Evolutionary conservation across 1,284 basidiomycete genomes (phyloP), one percentile per base, ranked within the genome.

Genomic region (Trametes polyzona): DNA sequence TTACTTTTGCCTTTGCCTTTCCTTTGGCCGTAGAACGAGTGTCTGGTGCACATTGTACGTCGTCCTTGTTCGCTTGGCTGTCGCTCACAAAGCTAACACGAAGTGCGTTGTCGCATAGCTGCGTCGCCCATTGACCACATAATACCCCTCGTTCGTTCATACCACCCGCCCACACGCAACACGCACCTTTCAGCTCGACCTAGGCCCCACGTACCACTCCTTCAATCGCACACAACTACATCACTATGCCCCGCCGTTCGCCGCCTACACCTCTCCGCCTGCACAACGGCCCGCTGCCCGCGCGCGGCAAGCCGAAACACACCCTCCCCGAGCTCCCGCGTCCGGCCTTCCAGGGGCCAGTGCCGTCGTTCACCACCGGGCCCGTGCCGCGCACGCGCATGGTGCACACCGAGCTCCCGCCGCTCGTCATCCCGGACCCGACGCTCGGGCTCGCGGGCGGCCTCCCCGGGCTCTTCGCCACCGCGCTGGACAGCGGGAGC

Each of bases 321-420:
- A 71, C 68, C 33, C 66, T 73, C 37, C 71, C 71, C 17, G 71
- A 69, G 9, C 47, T 71, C 42, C 71, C 71, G 7, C 68, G 67
- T 44, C 71, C 71, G 0, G 67, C 64, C n/a, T 71, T 71, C 63
- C 47, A 69, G 43, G 67, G 64, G 1, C 64, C 63, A 29, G 46
- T 43, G 5, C 50, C 55, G 4, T 21, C 50, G 21, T 37, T 29
- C 14, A 51, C 36, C 55, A 26, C 32, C 23, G 67, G 62, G 11
- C 61, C 69, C 47, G 57, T 63, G 10, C 65, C 68, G 36, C 68
- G 67, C 42, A 46, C 67, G 16, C 65, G 61, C 56, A 62, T 64
- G 57, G 35, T 46, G 7, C 64, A 64, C 55, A 60, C 51, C 37
- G 54, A 62, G 40, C 58, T 66, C 17, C 64, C 62, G 16, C 41